Evolutionary conservation across 805 yeast genomes (phyloP).

Genomic region (Suhomyces vadensis): DNA sequence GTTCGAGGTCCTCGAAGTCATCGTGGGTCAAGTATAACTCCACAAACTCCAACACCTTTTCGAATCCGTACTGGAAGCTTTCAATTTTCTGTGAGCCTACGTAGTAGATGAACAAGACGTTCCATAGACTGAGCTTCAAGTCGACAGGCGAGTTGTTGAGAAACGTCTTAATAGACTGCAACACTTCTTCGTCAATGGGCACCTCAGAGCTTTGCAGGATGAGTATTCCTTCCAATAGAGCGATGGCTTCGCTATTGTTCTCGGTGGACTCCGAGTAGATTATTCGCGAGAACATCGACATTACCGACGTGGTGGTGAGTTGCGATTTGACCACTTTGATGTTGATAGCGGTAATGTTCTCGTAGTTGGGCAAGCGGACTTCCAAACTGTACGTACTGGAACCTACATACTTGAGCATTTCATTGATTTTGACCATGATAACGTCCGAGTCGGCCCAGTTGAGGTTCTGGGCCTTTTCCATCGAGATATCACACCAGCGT

Average conservation of each 20-base stretch:
- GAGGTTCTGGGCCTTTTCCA: conserved; percentile 28
- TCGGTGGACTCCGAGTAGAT: conserved; percentile 35
- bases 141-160: conserved; percentile 63
- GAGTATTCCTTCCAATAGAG: conserved; percentile 49
- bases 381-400: conserved; percentile 16
- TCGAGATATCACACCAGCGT: conserved; percentile 37
- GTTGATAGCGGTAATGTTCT: conserved; percentile 58
- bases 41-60: conserved; percentile 49
- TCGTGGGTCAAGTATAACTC: conserved; percentile 31
- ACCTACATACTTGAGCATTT: conserved; percentile 14
- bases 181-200: conserved; percentile 20
- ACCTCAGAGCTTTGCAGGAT: conserved; percentile 13
- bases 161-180: conserved; percentile 58
- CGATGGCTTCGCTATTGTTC: conserved; percentile 34
- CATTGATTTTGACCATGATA: conserved; percentile 25
- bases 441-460: conserved; percentile 32
- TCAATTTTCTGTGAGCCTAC: conserved; percentile 23
- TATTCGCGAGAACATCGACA: conserved; percentile 60
- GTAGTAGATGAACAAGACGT: conserved; percentile 61
- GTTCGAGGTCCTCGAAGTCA: conserved; percentile 17
- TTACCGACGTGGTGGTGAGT: conserved; percentile 68
- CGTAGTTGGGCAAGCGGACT: conserved; percentile 57
- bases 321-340: conserved; percentile 54
- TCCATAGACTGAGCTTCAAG: conserved; percentile 74
- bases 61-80: conserved; percentile 51